These are phyloP conservation scores for Scortechinia acanthostroma DNA, from an alignment of 2,329 filamentous ascomycete genomes.

Conservation along the genomic window DNA sequence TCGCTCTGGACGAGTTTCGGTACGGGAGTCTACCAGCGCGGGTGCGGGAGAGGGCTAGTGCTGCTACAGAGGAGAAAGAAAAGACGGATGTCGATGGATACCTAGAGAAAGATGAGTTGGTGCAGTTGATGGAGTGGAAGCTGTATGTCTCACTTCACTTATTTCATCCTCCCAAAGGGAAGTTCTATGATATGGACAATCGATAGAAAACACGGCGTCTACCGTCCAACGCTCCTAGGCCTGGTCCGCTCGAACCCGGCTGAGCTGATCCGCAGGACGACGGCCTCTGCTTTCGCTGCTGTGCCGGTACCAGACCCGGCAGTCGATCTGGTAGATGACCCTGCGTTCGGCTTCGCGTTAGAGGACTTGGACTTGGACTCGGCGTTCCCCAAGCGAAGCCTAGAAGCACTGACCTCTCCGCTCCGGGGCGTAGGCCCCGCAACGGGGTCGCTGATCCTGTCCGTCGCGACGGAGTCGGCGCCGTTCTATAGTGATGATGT, in stretches of 20 bases:
- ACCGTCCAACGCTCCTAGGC: constrained; percentile 25
- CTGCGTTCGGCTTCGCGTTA: too few relatives aligned
- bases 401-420: constrained; percentile 19
- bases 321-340: too few relatives aligned
- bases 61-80: background rate
- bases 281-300: background rate
- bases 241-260: constrained; percentile 24
- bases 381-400: constrained; percentile 16
- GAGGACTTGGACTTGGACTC: constrained; percentile 6
- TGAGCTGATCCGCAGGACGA: background rate
- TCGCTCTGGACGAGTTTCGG: background rate
- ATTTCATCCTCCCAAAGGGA: too few relatives aligned
- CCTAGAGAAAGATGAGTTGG: background rate
- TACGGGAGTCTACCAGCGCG: background rate
- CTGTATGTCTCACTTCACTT: background rate
- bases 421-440: constrained; percentile 29
- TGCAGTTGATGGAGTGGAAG: background rate
- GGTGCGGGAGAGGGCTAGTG: background rate
- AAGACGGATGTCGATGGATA: background rate
- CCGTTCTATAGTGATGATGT: constrained; percentile 33
- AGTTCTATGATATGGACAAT: too few relatives aligned
- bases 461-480: constrained; percentile 13
- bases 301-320: background rate
- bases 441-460: constrained; percentile 29
- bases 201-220: constrained; percentile 25